Conservation (phyloP, 495 filamentous ascomycete genomes). For the Extremus antarcticus region DNA sequence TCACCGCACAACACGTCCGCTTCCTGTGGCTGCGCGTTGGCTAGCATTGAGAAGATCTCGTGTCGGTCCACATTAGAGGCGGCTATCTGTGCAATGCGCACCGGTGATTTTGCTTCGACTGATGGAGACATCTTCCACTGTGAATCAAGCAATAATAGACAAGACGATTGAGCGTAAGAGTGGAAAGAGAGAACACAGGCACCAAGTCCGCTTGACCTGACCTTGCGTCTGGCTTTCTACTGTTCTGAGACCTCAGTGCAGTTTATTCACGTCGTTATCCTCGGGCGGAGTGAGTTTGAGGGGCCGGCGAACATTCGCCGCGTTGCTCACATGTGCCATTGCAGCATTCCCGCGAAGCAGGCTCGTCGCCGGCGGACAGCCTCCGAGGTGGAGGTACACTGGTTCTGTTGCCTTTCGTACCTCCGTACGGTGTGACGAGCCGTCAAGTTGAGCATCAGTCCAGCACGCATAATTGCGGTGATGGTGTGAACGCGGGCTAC, state of each 20-base stretch:
- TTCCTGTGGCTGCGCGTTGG: neutral
- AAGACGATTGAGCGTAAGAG: neutral
- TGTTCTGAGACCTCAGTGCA: neutral
- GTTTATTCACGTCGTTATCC: neutral
- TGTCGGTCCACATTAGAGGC: neutral
- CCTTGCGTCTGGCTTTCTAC: neutral
- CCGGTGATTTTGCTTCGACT: neutral
- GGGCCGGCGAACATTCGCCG: too few species aligned
- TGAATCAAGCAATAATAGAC: neutral
- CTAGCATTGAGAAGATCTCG: neutral
- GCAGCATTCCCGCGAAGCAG: too few species aligned
- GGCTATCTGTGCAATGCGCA: neutral
- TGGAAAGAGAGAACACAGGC: neutral
- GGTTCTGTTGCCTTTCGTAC: too few species aligned
- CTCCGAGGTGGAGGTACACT: too few species aligned
- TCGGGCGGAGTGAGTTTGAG: neutral
- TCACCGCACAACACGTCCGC: slow-evolving; percentile 48
- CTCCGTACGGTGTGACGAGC: too few species aligned
- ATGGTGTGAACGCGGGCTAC: too few species aligned
- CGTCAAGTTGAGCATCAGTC: too few species aligned
- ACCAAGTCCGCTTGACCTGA: too few species aligned
- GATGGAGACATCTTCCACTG: neutral
- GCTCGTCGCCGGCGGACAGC: too few species aligned
- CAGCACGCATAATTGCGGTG: too few species aligned
- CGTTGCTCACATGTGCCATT: too few species aligned